phyloP scores from a whole-genome alignment of 2,329 filamentous ascomycete species.

The Cladosporium colombiae region DNA sequence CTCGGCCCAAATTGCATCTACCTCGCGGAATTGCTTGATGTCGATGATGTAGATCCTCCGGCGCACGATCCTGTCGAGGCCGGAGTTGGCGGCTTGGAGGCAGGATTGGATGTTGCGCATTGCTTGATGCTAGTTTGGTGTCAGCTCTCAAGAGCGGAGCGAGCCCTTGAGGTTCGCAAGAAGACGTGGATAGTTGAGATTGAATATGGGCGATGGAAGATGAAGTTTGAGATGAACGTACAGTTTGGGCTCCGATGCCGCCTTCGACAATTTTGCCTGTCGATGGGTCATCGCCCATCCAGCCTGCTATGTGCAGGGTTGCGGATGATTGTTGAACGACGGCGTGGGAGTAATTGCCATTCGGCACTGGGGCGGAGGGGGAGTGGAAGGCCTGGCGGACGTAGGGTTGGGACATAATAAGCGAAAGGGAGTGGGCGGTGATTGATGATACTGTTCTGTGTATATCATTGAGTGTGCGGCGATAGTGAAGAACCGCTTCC shows the following conservation, averaged over 20 bases:
- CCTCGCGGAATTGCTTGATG: slow-evolving; percentile 25
- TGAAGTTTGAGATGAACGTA: slow-evolving; percentile 35
- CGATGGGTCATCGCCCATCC: slow-evolving; percentile 30
- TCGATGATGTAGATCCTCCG: slow-evolving; percentile 26
- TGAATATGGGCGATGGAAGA: not conserved
- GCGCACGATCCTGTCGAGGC: slow-evolving; percentile 23
- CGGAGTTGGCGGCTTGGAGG: slow-evolving; percentile 23
- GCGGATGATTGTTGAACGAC: slow-evolving; percentile 19
- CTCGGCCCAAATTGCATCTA: slow-evolving; percentile 23
- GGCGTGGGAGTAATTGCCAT: slow-evolving; percentile 28
- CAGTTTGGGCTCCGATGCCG: slow-evolving; percentile 25
- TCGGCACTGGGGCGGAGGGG: slow-evolving; percentile 23
- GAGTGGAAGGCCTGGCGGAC: slow-evolving; percentile 20
- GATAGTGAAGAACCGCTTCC: no score
- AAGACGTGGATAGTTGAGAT: no score
- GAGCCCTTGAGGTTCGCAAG: no score
- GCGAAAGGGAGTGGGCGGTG: no score
- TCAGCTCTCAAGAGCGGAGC: no score
- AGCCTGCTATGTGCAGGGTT: slow-evolving; percentile 27
- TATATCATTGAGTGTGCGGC: no score
- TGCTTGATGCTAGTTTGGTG: slow-evolving; percentile 20
- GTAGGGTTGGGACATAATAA: not conserved
- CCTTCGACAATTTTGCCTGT: slow-evolving; percentile 27
- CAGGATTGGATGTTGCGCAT: slow-evolving; percentile 26
- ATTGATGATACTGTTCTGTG: no score